Evolutionary conservation across 1,139 yeast genomes (phyloP), one percentile per base, ranked within the genome.

Genomic region (Geotrichum citri-aurantii): DNA sequence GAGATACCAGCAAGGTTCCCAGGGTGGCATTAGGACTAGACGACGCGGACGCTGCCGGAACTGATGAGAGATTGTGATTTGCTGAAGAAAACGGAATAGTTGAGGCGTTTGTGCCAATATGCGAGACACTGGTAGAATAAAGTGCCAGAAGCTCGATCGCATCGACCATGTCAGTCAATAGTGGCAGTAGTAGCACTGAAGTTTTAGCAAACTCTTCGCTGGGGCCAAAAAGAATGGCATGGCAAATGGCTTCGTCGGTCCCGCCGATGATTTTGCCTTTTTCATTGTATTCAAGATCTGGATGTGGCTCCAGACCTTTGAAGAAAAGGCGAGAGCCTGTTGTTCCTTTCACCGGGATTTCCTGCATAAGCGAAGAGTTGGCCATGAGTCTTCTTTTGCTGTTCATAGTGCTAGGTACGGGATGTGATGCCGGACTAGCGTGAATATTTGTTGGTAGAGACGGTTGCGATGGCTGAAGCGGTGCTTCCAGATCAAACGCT

Each of bases 211-310:
- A 69, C 51, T 69, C 71, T 37, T 71, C 73, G 60, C 75, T 75
- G 24, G 71, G 74, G 31, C 75, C 77, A 71, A 88, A 88, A 7
- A 89, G 71, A 40, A 88, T 75, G 11, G 88, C 82, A 70, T 90
- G 97, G 61, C 91, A 80, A 49, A 90, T 77, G 48, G 91, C 81
- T 69, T 89, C 96, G 19, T 83, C 70, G 1, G 89, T 70, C 17
- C 87, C 87, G 29, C 77, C 76, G 11, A 77, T 65, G 56, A 80
- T 75, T 59, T 79, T 60, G 58, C 78, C 79, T 2, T 75, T 73
- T 44, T 75, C 73, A 67, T 86, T 89, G 62, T 83, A 73, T 46
- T 75, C 76, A 48, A 90, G 73, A 50, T 83, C 84, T 1, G 96
- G 96, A 69, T 90, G 96, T 1, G 86, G 85, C 59, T 78, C 69